Percentiles rank a stretch among this genome's conserved stretches.
Evolutionary conservation across 1,139 yeast genomes (phyloP).

Genomic region (Magnusiomyces fungicola): DNA sequence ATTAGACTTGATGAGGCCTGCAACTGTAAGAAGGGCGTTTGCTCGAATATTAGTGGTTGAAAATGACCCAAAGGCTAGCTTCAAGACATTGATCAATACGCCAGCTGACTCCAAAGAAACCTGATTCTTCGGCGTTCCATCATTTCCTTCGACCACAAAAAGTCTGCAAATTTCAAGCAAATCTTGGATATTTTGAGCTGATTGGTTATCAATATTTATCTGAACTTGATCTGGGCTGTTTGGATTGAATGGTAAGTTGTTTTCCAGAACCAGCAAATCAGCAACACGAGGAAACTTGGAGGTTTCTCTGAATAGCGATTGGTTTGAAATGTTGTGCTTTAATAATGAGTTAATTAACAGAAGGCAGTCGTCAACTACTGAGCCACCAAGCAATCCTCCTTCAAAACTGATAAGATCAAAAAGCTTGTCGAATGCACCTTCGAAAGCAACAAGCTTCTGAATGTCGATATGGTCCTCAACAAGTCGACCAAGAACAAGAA

Average conservation of each 20-base stretch:
- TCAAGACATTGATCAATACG: conserved; percentile 55
- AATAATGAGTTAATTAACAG: conserved; percentile 65
- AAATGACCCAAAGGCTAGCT: conserved; percentile 54
- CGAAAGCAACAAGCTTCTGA: conserved; percentile 91
- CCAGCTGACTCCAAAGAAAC: conserved; percentile 53
- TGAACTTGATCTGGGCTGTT: not conserved
- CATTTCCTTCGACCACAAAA: conserved; percentile 70
- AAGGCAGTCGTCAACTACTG: conserved; percentile 83
- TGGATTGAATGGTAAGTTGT: conserved; percentile 16
- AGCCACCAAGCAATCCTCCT: conserved; percentile 87
- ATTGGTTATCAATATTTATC: conserved; percentile 48
- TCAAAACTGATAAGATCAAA: conserved; percentile 75
- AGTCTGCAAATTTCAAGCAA: conserved; percentile 67
- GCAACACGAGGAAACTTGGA: conserved; percentile 65
- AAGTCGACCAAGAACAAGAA: conserved; percentile 72
- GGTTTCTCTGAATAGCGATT: conserved; percentile 79
- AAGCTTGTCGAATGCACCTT: conserved; percentile 77
- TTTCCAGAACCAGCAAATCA: conserved; percentile 39
- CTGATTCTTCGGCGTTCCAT: conserved; percentile 57
- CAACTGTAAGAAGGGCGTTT: conserved; percentile 62
- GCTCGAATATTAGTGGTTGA: conserved; percentile 61
- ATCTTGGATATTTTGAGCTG: conserved; percentile 56
- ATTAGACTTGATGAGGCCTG: conserved; percentile 66
- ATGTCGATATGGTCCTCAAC: conserved; percentile 79
- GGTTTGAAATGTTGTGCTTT: conserved; percentile 83